Base-by-base conservation (phyloP, 495 filamentous ascomycete genomes). In the Neurospora sp. region DNA sequence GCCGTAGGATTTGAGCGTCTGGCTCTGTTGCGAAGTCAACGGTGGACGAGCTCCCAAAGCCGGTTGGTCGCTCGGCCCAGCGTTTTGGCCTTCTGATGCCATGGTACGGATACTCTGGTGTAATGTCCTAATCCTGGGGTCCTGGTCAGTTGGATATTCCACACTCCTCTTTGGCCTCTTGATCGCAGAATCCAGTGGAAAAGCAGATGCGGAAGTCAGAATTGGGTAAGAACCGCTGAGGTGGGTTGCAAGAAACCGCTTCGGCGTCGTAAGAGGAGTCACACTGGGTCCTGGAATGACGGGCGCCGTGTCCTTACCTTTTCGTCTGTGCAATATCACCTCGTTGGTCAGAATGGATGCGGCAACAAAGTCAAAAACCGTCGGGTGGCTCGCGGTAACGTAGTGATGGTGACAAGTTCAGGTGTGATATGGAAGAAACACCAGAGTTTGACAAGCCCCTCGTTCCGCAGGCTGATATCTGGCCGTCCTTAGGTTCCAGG, bases 1-100 rank as follows among this genome's bases (percentile, higher is more conserved):
- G 14, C 73, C 74, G 61, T 70, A 78, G 16, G 69, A 69, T 68
- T 75, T 77, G 70, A 72, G 45, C 3, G 31, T 35, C 20, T 72
- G 44, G 41, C 39, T 31, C 69, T 18, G 71, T n/a, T 41, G 31
- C 14, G 48, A 53, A 42, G 69, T 68, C 16, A 74, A 73, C 42
- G 20, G 35, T 22, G 72, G 72, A 16, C 75, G 73, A 22, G 45
- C 71, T 42, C 20, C 31, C 37, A 69, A 6, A 35, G 53, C 53
- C 12, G 68, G n/a, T 70, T 69, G 38, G 68, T 44, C 31, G 22
- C 22, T 42, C 18, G 70, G 73, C 6, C 44, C 72, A 10, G 65
- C 31, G 44, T 38, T 75, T 12, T 48, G 72, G 22, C 72, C 61
- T 14, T 72, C 69, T 12, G 71, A 75, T 22, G 70, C 45, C 74